Percentiles rank a stretch among this genome's conserved stretches.
These are phyloP conservation scores for Botrytis fragariae DNA, from an alignment of 2,329 filamentous ascomycete species.

Conservation along the genomic window DNA sequence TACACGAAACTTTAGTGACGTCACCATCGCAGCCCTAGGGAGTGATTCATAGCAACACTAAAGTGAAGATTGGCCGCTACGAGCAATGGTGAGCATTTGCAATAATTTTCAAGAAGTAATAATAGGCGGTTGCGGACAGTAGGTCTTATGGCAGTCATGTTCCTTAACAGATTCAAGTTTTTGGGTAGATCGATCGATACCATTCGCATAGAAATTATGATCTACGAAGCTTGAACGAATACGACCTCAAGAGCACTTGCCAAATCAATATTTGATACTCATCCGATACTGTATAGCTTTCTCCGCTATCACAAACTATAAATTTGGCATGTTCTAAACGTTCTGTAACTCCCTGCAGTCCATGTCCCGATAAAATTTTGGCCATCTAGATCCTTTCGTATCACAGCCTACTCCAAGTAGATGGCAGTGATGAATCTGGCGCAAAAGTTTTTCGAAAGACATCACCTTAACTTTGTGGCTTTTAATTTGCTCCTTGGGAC, in stretches of 20 bases:
- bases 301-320: not conserved
- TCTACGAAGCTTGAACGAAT: not conserved
- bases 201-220: accelerated
- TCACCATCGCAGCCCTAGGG: not conserved
- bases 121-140: too few species aligned
- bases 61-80: not conserved
- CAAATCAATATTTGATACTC: not conserved
- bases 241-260: too few species aligned
- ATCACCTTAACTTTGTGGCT: not conserved
- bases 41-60: not conserved
- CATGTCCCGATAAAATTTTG: accelerated
- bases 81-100: accelerated
- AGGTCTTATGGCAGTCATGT: not conserved
- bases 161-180: not conserved
- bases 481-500: not conserved
- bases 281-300: too few species aligned
- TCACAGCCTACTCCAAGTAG: not conserved
- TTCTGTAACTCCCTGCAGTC: not conserved
- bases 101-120: not conserved
- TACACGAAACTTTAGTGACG: not conserved
- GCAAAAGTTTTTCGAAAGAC: too few species aligned
- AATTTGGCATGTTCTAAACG: not conserved
- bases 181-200: not conserved
- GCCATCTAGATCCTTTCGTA: accelerated
- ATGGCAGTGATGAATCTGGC: accelerated